phyloP scores from a whole-genome alignment of 306 rosid species.

The Sicyos edulis region DNA sequence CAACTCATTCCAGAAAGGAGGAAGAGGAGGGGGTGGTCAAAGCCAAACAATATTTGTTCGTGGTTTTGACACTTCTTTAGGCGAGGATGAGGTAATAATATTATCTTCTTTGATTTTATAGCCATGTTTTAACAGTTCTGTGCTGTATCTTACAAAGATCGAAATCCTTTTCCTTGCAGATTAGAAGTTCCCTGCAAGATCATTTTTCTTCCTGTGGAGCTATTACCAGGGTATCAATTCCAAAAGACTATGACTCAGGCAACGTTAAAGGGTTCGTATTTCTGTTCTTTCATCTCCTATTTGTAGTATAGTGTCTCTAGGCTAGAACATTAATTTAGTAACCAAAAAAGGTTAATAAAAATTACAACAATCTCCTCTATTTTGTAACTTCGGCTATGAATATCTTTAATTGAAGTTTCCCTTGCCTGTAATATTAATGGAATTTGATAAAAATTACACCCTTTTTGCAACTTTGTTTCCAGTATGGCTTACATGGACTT shows the following conservation, averaged over 20 bases:
- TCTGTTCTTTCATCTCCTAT: too few species aligned
- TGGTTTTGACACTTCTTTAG: conserved; percentile 62
- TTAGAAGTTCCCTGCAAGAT: conserved; percentile 40
- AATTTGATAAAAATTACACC: too few species aligned
- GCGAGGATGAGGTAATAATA: conserved; percentile 56
- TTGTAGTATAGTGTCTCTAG: too few species aligned
- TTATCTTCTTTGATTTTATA: neutral
- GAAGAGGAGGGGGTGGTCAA: conserved; percentile 37
- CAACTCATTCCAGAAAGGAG: conserved; percentile 52
- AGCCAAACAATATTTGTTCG: conserved; percentile 43
- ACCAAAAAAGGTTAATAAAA: too few species aligned
- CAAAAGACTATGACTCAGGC: conserved; percentile 62
- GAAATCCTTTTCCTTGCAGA: conserved; percentile 29
- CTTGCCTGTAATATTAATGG: too few species aligned
- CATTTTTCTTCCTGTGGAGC: conserved; percentile 65
- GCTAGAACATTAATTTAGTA: too few species aligned
- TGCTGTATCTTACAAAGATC: neutral
- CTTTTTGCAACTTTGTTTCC: too few species aligned
- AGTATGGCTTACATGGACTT: conserved; percentile 86
- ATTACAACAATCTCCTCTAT: too few species aligned
- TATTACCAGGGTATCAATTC: conserved; percentile 58
- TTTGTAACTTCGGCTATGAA: too few species aligned
- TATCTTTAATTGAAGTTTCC: too few species aligned
- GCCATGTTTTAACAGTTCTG: neutral
- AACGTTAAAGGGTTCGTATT: conserved; percentile 50